A percentile compares a stretch with the other conserved stretches of the same genome.
phyloP scores from a whole-genome alignment of 305 asterid genomes.

The Andrographis paniculata region DNA sequence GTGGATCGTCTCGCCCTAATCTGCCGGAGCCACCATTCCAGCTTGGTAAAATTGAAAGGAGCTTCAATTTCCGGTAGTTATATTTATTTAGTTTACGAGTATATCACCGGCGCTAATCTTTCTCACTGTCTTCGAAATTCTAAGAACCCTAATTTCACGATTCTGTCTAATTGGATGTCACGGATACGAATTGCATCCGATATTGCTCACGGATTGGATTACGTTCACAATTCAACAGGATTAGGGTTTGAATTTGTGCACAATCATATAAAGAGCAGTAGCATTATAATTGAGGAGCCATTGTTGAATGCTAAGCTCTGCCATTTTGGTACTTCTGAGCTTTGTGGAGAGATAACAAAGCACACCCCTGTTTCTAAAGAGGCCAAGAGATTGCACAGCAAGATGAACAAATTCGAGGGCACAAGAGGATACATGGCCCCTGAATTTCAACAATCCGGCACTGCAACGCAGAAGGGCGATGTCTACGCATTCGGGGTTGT shows the following conservation, averaged over 20 bases:
- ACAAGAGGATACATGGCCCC: constrained; percentile 97
- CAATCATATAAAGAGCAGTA: constrained; percentile 70
- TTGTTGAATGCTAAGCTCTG: constrained; percentile 53
- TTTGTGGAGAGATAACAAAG: constrained; percentile 66
- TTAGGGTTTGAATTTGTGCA: constrained; percentile 69
- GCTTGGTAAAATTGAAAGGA: constrained; percentile 62
- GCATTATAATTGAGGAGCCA: constrained; percentile 49
- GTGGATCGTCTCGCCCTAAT: constrained; percentile 48
- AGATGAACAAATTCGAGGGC: constrained; percentile 58
- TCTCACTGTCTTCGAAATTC: constrained; percentile 49
- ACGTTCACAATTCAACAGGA: constrained; percentile 73
- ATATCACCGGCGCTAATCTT: constrained; percentile 50
- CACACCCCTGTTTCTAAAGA: constrained; percentile 14
- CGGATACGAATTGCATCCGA: constrained; percentile 63
- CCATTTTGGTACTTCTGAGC: constrained; percentile 86
- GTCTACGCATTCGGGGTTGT: constrained; percentile 90
- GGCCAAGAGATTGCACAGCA: constrained; percentile 29
- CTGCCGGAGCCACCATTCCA: constrained; percentile 74
- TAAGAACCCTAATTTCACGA: constrained; percentile 55
- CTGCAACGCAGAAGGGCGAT: constrained; percentile 53
- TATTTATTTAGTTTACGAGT: constrained; percentile 65
- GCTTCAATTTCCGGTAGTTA: constrained; percentile 62
- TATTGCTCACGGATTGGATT: constrained; percentile 81
- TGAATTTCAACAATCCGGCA: constrained; percentile 59
- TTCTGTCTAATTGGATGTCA: constrained; percentile 58